Base-by-base conservation (phyloP, 495 filamentous ascomycete species). In the Aspergillus bridgeri region DNA sequence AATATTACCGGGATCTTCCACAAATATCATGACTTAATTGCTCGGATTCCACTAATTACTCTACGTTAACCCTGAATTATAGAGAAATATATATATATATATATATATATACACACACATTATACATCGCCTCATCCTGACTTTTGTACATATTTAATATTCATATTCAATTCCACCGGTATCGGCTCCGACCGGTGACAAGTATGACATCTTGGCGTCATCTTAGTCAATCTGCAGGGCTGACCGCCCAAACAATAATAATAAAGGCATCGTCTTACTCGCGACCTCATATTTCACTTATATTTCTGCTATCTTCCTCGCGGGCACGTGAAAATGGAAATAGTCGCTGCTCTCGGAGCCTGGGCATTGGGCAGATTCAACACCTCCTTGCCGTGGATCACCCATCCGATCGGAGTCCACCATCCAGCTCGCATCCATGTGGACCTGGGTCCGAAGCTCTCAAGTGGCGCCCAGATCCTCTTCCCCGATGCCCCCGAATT, bases 391-490 rank as follows among this genome's bases (percentile, higher is more conserved):
- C 33, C 33, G 3, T 15, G 33, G 33, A 38, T 38, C 33, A 38
- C 2, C 33, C 7, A 38, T 38, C 13, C 33, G 2, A 38, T 13
- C 11, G 9, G 4, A 27, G 4, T 11, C 33, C 33, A 38, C 9
- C 33, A 38, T 38, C 33, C 33, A 38, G 33, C 27, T 29, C 27
- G 33, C 33, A 52, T 52, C 9, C 21, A 18, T 13, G 21, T 19
- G 15, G 42, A 24, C 3, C 45, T 62, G 24, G 9, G 15, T 2
- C 3, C 43, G 9, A 48, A 29, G 38, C 51, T 62, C 25, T 62
- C 60, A 7, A 23, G 20, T 5, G 25, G 27, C 6, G 54, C 60
- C 4, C 29, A 50, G 2, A 58, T 62, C 19, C 58, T 54, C 38
- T 57, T 58, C 23, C 60, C 60, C 15, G 21, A 48, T 18, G 27